Conservation (phyloP, 768 basidiomycete genomes). For the Pleurotus giganteus region DNA sequence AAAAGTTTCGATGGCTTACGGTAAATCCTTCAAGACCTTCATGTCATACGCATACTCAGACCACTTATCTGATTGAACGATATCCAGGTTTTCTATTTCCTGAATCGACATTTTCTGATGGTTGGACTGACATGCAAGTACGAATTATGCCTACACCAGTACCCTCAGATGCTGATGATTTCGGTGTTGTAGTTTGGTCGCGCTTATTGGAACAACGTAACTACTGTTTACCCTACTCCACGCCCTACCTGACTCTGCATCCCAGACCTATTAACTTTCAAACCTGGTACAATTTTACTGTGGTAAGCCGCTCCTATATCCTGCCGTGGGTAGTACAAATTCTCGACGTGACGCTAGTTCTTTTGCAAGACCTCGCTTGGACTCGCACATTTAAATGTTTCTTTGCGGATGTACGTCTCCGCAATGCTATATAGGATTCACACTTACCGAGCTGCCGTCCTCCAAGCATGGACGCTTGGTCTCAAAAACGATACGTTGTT, state of each 20-base stretch:
- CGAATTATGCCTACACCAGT: not conserved
- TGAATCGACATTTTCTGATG: not conserved
- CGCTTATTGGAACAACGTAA: not conserved
- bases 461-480: not conserved
- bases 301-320: not conserved
- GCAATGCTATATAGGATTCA: not conserved
- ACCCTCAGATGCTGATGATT: not conserved
- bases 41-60: too few relatives aligned
- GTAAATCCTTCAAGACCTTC: not conserved
- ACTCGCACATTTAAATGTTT: not conserved
- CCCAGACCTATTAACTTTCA: not conserved
- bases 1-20: not conserved
- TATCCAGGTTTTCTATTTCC: not conserved
- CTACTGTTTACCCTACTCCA: not conserved
- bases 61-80: too few relatives aligned
- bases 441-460: not conserved
- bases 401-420: not conserved
- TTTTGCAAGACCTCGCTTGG: not conserved
- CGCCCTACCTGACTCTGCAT: not conserved
- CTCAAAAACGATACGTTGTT: not conserved
- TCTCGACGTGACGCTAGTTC: too few relatives aligned
- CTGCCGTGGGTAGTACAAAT: too few relatives aligned
- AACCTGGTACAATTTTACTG: not conserved
- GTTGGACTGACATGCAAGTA: not conserved
- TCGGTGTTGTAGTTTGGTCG: not conserved